Conservation (phyloP, 2,329 filamentous ascomycete species). For the Ceratocystiopsis minuta region DNA sequence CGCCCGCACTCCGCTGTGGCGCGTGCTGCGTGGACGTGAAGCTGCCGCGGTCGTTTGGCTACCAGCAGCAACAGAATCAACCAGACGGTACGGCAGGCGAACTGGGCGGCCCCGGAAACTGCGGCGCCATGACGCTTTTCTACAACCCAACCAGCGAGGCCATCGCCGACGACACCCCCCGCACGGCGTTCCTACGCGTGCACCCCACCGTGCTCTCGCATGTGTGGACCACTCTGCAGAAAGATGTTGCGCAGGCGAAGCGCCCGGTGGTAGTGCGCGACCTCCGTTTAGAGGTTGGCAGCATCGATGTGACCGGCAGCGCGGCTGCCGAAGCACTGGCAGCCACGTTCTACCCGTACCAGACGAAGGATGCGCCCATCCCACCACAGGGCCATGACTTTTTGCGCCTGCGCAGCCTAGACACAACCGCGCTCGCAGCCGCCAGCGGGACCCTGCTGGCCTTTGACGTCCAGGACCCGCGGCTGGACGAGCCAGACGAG, state of each 20-base stretch:
- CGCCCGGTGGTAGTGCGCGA: conserved; percentile 49
- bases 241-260: conserved; percentile 36
- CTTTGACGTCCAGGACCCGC: conserved; percentile 63
- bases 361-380: conserved; percentile 12
- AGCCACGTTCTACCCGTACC: conserved; percentile 42
- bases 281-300: conserved; percentile 47
- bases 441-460: conserved; percentile 52
- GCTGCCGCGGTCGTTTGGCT: conserved; percentile 8
- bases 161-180: not conserved
- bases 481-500: conserved; percentile 48
- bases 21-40: conserved; percentile 5
- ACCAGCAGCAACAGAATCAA: conserved; percentile 3
- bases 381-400: conserved; percentile 25
- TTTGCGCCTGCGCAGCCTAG: conserved; percentile 33
- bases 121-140: conserved; percentile 6
- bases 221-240: conserved; percentile 44
- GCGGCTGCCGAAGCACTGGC: conserved; percentile 63
- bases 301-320: conserved; percentile 42
- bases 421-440: conserved; percentile 52
- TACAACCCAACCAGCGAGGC: conserved; percentile 1
- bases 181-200: conserved; percentile 18
- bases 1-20: conserved; percentile 1
- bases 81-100: not conserved
- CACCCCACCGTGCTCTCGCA: conserved; percentile 69
- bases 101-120: conserved; percentile 6